These are phyloP conservation scores for Dissophora ornata DNA, from an alignment of 192 early-diverging fungal species.

Conservation along the genomic window DNA sequence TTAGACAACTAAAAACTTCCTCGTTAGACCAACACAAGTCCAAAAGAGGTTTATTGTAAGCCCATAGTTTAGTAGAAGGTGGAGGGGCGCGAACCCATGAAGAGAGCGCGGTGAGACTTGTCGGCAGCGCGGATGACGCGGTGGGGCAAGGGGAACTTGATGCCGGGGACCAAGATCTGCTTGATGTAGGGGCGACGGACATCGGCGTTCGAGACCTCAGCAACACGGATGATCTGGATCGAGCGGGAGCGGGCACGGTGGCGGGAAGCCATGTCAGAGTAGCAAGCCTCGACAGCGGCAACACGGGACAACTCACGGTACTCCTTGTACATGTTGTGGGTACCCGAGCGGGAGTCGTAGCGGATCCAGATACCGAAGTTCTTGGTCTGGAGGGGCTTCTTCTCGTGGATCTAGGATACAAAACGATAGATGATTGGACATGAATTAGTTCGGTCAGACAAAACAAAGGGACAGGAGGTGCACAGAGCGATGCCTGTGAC, in stretches of 20 bases:
- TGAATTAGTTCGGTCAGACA: too few relatives aligned
- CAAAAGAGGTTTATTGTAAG: slow-evolving; percentile 72
- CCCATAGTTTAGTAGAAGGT: slow-evolving; percentile 58
- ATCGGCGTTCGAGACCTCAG: slow-evolving; percentile 87
- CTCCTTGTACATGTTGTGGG: slow-evolving; percentile 99
- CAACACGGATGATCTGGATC: slow-evolving; percentile 99
- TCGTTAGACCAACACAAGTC: neutral
- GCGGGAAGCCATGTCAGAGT: slow-evolving; percentile 94
- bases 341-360: slow-evolving; percentile 99
- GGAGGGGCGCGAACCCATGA: slow-evolving; percentile 82
- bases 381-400: slow-evolving; percentile 91
- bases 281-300: slow-evolving; percentile 59
- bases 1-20: neutral
- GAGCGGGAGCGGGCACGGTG: slow-evolving; percentile 96
- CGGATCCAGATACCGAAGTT: slow-evolving; percentile 99
- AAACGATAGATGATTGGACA: too few relatives aligned
- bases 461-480: too few relatives aligned
- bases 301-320: slow-evolving; percentile 95
- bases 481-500: too few relatives aligned
- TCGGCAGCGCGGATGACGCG: slow-evolving; percentile 83
- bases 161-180: slow-evolving; percentile 89
- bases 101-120: slow-evolving; percentile 86
- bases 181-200: slow-evolving; percentile 96
- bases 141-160: slow-evolving; percentile 99
- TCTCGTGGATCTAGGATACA: slow-evolving; percentile 84